These are phyloP conservation scores for Sclerotinia subarctica DNA, from an alignment of 2,329 filamentous ascomycete species.

Conservation along the genomic window DNA sequence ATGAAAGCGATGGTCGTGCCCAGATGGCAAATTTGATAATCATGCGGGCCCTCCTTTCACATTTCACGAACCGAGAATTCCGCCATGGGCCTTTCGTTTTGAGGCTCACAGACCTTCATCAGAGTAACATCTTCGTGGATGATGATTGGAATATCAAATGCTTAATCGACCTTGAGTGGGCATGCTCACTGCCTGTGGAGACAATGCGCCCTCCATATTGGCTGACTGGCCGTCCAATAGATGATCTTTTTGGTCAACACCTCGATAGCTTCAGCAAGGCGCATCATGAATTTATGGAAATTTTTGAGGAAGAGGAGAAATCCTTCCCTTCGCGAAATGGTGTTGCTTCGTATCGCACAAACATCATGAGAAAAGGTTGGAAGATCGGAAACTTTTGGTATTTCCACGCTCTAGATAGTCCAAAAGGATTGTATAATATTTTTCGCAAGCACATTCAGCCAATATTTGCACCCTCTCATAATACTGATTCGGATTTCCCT, in stretches of 20 bases:
- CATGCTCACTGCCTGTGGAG: conserved; percentile 36
- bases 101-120: conserved; percentile 42
- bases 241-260: conserved; percentile 26
- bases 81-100: conserved; percentile 39
- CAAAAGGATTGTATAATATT: conserved; percentile 30
- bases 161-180: conserved; percentile 41
- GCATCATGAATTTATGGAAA: conserved; percentile 28
- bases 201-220: conserved; percentile 37
- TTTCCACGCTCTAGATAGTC: conserved; percentile 30
- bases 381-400: conserved; percentile 34
- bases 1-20: conserved; percentile 35
- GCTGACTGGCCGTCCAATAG: conserved; percentile 31
- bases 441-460: conserved; percentile 31
- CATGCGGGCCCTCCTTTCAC: conserved; percentile 34
- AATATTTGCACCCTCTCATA: conserved; percentile 15
- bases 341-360: conserved; percentile 23
- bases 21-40: conserved; percentile 37
- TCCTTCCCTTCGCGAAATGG: conserved; percentile 19
- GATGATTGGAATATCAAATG: conserved; percentile 38
- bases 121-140: conserved; percentile 43
- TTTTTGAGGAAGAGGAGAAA: conserved; percentile 30
- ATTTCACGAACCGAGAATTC: conserved; percentile 27
- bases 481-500: no score
- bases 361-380: conserved; percentile 30
- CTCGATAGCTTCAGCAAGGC: conserved; percentile 24